These are phyloP conservation scores for Cordyceps cicadae DNA, from an alignment of 2,329 filamentous ascomycete species.

Conservation along the genomic window DNA sequence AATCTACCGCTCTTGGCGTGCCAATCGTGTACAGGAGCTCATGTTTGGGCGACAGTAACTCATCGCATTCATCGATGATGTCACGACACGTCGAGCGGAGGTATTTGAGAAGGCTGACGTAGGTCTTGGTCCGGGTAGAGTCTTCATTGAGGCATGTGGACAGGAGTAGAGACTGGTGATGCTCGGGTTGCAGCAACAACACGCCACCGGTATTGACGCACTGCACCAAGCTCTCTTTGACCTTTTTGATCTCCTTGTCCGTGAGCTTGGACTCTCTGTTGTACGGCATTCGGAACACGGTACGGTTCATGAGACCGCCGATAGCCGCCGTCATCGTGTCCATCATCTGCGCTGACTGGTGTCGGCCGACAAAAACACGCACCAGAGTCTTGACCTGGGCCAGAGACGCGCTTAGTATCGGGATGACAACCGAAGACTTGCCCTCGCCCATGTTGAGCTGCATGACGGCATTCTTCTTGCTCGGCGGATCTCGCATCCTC, in stretches of 20 bases:
- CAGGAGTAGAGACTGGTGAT: conserved; percentile 55
- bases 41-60: conserved; percentile 52
- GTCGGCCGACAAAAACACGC: conserved; percentile 52
- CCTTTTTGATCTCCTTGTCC: conserved; percentile 20
- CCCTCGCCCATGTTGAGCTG: conserved; percentile 67
- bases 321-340: conserved; percentile 47
- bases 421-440: conserved; percentile 61
- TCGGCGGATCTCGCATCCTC: conserved; percentile 41
- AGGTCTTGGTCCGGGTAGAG: conserved; percentile 18
- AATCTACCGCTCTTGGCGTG: conserved; percentile 38
- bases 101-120: conserved; percentile 36
- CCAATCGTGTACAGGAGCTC: conserved; percentile 59
- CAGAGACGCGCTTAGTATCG: conserved; percentile 48
- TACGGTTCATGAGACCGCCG: conserved; percentile 46
- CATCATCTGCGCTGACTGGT: conserved; percentile 53
- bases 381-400: conserved; percentile 44
- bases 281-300: conserved; percentile 51
- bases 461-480: conserved; percentile 42
- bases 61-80: conserved; percentile 58
- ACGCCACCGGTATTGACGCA: conserved; percentile 46
- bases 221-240: conserved; percentile 32
- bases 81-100: conserved; percentile 40
- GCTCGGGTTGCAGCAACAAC: conserved; percentile 54
- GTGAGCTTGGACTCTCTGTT: conserved; percentile 38
- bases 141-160: conserved; percentile 37